A percentile compares a stretch with the other conserved stretches of the same genome.
Conservation (phyloP, 768 basidiomycete genomes). For the Boletus rubroflammeus region DNA sequence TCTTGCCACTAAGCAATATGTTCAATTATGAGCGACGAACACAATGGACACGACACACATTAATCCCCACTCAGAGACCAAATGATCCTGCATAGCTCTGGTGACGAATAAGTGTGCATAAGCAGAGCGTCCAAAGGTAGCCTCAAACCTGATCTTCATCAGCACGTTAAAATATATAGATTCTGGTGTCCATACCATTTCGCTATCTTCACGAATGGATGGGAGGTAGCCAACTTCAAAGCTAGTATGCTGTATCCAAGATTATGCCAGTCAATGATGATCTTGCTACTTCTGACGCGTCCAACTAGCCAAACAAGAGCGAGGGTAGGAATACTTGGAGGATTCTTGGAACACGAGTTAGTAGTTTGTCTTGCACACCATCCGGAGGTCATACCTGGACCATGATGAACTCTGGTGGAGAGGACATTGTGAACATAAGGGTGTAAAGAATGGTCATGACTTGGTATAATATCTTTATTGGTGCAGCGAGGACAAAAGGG, state of each 20-base stretch:
- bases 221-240: constrained; percentile 65
- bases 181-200: constrained; percentile 51
- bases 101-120: constrained; percentile 95
- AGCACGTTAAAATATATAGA: not conserved
- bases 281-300: constrained; percentile 64
- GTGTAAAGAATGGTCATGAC: constrained; percentile 56
- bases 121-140: constrained; percentile 71
- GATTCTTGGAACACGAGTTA: constrained; percentile 59
- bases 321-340: constrained; percentile 93
- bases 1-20: constrained; percentile 58
- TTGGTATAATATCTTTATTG: constrained; percentile 77
- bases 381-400: constrained; percentile 66
- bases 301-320: constrained; percentile 77
- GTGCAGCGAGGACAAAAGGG: constrained; percentile 72
- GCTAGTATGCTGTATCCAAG: constrained; percentile 92
- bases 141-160: constrained; percentile 66
- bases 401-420: constrained; percentile 80
- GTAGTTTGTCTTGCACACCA: not conserved
- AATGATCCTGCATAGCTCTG: constrained; percentile 70
- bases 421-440: constrained; percentile 55
- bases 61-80: constrained; percentile 72
- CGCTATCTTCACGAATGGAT: constrained; percentile 70
- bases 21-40: constrained; percentile 3
- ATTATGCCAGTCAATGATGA: constrained; percentile 99
- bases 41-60: constrained; percentile 46